Evolutionary conservation across 2,329 filamentous ascomycete species (phyloP), one percentile per base, ranked within the genome.

Genomic region (Scopulariopsis brevicaulis): DNA sequence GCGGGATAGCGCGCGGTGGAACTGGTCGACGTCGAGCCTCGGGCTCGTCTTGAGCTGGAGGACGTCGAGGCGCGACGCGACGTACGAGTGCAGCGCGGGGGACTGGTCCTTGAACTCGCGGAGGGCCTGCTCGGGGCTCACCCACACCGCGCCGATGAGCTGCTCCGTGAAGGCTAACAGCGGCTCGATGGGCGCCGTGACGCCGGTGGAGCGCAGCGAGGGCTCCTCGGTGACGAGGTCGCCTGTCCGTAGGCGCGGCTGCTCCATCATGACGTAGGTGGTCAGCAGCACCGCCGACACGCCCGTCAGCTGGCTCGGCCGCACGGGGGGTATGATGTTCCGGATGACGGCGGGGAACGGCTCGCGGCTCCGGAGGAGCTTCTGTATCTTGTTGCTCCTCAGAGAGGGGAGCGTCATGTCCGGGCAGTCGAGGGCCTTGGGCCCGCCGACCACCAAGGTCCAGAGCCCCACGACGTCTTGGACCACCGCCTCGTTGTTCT

Each of bases 1-100:
- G 15, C 52, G 48, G 14, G 60, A 61, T 6, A 61, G 58, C 25
- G 40, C 48, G n/a, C 54, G 50, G 55, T 61, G 60, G 28, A 61
- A 54, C 22, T 58, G 56, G 28, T 20, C 28, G 22, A 46, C 22
- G 15, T 54, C 53, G 7, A 57, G 25, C 20, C 14, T 32, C 8
- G 48, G 32, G 32, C 32, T 40, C 48, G 22, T 53, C 55, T 32
- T 28, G 48, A 20, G 25, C 55, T n/a, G 22, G 2, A 53, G 25
- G n/a, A 54, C 22, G 10, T 35, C 53, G 14, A 58, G 34, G 14
- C 46, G 50, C n/a, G 48, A 18, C 40, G 8, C 28, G 25, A 59
- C 50, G 53, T 55, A 58, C 11, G 22, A 14, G 22, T 35, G 52
- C 24, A 58, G 37, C 14, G 22, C 25, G 18, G 32, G 20, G 4